Evolutionary conservation across 2,329 filamentous ascomycete genomes (phyloP).

Genomic region (Cercospora citrullina): DNA sequence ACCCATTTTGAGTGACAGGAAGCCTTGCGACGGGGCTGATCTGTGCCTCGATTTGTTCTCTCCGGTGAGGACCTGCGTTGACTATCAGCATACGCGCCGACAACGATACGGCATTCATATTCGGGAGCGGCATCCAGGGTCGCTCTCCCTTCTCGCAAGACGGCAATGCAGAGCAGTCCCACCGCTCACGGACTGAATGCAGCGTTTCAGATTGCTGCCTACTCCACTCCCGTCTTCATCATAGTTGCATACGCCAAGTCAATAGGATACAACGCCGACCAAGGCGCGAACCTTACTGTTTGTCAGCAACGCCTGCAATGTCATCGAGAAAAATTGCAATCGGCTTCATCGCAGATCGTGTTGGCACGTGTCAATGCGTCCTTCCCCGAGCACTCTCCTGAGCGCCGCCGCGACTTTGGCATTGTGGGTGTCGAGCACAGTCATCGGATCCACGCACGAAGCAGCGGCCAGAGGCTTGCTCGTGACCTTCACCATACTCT

Average conservation of each 20-base stretch:
- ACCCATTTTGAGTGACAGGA: neutral
- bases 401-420: neutral
- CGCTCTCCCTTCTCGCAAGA: neutral
- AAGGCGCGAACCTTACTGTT: neutral
- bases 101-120: neutral
- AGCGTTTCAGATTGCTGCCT: neutral
- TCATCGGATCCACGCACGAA: neutral
- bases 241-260: neutral
- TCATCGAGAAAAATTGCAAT: neutral
- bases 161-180: neutral
- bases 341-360: neutral
- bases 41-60: neutral
- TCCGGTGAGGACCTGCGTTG: neutral
- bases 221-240: neutral
- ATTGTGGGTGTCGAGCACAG: neutral
- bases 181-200: neutral
- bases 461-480: neutral
- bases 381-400: neutral
- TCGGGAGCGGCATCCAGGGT: neutral
- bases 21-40: neutral
- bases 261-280: neutral
- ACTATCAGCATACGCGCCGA: neutral
- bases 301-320: neutral
- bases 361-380: neutral
- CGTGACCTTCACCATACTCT: neutral